Evolutionary conservation across 768 basidiomycete species (phyloP), one percentile per base, ranked within the genome.

Genomic region (Calocera viscosa): DNA sequence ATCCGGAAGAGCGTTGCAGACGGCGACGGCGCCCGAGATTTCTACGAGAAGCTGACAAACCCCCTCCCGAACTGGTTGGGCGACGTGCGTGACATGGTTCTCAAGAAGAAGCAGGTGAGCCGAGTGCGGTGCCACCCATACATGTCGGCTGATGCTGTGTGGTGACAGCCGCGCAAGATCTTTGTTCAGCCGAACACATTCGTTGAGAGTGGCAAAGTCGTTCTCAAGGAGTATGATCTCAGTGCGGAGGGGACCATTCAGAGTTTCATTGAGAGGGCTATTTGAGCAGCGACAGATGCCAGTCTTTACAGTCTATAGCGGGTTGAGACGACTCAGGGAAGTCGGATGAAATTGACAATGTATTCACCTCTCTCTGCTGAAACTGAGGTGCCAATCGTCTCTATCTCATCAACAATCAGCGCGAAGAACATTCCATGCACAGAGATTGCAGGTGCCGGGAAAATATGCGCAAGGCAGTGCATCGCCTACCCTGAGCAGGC

Each of bases 1-100:
- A 87, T 92, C 35, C 86, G 86, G 69, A 92, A 87, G 82, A 88
- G 88, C 73, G 90, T 88, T 1, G 90, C 90, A 24, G 90, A 92
- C 73, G 90, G 88, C 53, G 76, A 84, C 10, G 91, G 90, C 1
- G 85, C 91, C n/a, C 83, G 86, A 35, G 77, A 81, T 68, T 94
- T 84, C 78, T 94, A 92, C 74, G 87, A 82, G n/a, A 80, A 83
- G 38, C 79, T 94, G 69, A 94, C 91, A 8, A 85, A 82, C 49
- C 91, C 91, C 1, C 75, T 84, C 53, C 74, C 78, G 39, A 84
- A 84, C 7, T 90, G 89, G 91, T 80, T 88, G 68, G 83, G 83
- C 41, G 86, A 89, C 72, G 83, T 92, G 68, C 80, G 91, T 39
- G 82, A 93, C 70, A 69, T 91, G 24, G 91, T 92, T 1, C 76